Evolutionary conservation across 1,284 basidiomycete genomes (phyloP), one percentile per base, ranked within the genome.

Genomic region (Puccinia triticina): DNA sequence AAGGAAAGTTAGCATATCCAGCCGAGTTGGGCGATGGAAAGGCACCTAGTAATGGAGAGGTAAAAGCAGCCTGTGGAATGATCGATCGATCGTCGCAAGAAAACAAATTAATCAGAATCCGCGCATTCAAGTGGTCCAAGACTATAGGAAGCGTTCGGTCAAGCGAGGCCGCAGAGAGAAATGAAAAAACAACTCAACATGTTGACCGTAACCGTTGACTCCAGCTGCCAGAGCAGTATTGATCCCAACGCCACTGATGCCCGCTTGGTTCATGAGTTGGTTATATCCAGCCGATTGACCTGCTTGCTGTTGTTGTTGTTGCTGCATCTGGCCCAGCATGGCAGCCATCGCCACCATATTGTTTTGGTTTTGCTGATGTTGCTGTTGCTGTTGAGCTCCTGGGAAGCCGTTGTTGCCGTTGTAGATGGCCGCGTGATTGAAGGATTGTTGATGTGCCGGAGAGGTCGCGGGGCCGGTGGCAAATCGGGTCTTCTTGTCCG

Each of bases 21-120:
- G 84, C 83, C 43, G 83, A 84, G 76, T 83, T 84, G 3, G 84
- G 83, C 53, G 83, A 78, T 43, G 82, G 83, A 48, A 81, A 82
- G 69, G 83, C 66, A 16, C 75, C 69, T 43, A 83, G 53, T 32
- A 82, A 77, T n/a, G 83, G 75, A 48, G 83, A 77, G 53, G 79
- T 64, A 48, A 82, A 82, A 64, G 66, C 82, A 26, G 76, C 59
- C 61, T 82, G 59, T 46, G 57, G 59, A 71, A 64, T 12, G 48
- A 43, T 37, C 55, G 55, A 64, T 61, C 34, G 18, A 57, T 69
- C 34, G 29, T 61, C 21, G 32, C 34, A 26, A 57, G 26, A 53
- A 80, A 80, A 4, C 12, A 12, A 50, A 37, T 26, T 29, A 61
- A 40, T 21, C 18, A 57, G 46, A 61, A n/a, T 5, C 1, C 3